phyloP scores from a whole-genome alignment of 2,329 filamentous ascomycete species.

The Ascochyta rabiei region DNA sequence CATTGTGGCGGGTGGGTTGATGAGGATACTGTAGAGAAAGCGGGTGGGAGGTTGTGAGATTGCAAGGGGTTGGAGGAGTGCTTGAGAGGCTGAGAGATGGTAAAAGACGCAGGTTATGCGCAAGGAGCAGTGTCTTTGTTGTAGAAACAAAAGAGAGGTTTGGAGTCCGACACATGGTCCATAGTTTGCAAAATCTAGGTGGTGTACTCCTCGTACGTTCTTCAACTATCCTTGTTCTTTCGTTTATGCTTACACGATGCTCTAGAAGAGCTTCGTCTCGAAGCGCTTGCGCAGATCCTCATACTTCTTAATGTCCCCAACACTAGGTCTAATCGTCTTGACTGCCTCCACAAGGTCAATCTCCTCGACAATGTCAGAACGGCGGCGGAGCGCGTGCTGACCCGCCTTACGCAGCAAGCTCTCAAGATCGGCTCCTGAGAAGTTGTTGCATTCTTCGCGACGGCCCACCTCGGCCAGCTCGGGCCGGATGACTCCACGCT shows the following conservation, averaged over 20 bases:
- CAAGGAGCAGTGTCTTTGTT: too few relatives aligned
- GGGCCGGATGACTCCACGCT: slow-evolving; percentile 58
- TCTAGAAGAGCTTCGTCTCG: slow-evolving; percentile 31
- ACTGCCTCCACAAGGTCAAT: slow-evolving; percentile 55
- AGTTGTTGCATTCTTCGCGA: slow-evolving; percentile 70
- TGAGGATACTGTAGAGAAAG: background rate
- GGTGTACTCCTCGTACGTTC: too few relatives aligned
- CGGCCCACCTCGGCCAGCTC: slow-evolving; percentile 69
- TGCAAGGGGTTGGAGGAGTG: background rate
- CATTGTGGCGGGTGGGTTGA: background rate
- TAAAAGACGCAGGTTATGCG: background rate
- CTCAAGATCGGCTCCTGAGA: slow-evolving; percentile 72
- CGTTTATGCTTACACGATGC: background rate
- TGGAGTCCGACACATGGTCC: too few relatives aligned
- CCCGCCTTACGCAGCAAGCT: slow-evolving; percentile 65
- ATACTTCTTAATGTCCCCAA: slow-evolving; percentile 64
- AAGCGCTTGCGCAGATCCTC: slow-evolving; percentile 60
- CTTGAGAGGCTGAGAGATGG: background rate
- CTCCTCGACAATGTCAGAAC: slow-evolving; percentile 53
- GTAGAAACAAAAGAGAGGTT: background rate
- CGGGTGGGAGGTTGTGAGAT: background rate
- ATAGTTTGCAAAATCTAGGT: too few relatives aligned
- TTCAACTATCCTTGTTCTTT: too few relatives aligned
- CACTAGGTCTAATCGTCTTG: slow-evolving; percentile 55
- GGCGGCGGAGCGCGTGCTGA: slow-evolving; percentile 60